Base-by-base conservation (phyloP, 306 rosid genomes). In the Medicago truncatula region DNA sequence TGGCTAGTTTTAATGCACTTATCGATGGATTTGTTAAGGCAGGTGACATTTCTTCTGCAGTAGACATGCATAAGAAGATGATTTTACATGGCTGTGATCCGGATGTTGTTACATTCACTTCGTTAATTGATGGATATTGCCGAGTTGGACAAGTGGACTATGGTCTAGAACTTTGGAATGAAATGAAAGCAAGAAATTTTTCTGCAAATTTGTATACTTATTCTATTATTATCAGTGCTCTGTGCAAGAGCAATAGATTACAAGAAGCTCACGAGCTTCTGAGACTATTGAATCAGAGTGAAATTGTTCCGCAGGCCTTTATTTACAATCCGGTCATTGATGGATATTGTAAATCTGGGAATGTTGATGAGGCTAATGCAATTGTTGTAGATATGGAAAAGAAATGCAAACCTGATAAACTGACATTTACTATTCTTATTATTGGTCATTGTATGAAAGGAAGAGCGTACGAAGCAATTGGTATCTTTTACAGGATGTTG, bases 401-500 rank as follows among this genome's bases (percentile, higher is more conserved):
- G 75, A 76, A 82, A 72, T 91, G 97, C 70, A 77, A 78, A 57
- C 94, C 89, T 28, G 98, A 94, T 75, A 94, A 88, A 86, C 39
- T 87, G 57, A 91, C 97, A 14, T 91, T 78, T 82, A 94, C 97
- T 31, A 91, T 91, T 83, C 97, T 94, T 80, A 91, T 91, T 61
- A 76, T 91, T 9, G 97, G 97, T 54, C 89, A 91, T 78, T 89
- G 94, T 83, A 91, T 94, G 98, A 91, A 91, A 76, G 98, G 96
- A 58, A 91, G 89, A 81, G 83, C 82, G 79, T 40, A 40, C 0
- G 93, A 91, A 86, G 97, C 97, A 63, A 88, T 94, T 74, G 65
- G 71, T 53, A 81, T 88, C 61, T 94, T 91, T 71, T 43, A 90
- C 67, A 94, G 80, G 86, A 94, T 94, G 98, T 44, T 89, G 83